These are phyloP conservation scores for Tylopilus cervinicoccineus DNA, from an alignment of 768 basidiomycete species.

Conservation along the genomic window DNA sequence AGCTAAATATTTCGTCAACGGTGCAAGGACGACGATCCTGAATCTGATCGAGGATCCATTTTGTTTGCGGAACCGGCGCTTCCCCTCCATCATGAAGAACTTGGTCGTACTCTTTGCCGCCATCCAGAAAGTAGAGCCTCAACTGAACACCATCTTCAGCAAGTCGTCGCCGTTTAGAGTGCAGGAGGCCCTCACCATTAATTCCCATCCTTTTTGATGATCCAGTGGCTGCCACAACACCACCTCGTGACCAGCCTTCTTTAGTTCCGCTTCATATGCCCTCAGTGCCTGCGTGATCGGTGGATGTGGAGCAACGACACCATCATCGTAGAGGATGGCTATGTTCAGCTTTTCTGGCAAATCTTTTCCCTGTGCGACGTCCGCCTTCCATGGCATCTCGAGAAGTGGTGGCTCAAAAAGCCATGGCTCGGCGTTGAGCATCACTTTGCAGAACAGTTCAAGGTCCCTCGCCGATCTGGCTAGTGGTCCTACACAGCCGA, in stretches of 20 bases:
- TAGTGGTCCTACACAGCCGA: conserved; percentile 48
- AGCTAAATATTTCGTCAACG: conserved; percentile 40
- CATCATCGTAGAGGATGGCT: conserved; percentile 49
- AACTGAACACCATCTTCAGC: conserved; percentile 28
- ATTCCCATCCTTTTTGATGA: conserved; percentile 43
- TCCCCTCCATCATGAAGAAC: conserved; percentile 34
- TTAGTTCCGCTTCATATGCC: conserved; percentile 35
- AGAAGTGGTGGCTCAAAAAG: conserved; percentile 42
- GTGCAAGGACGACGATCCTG: conserved; percentile 35
- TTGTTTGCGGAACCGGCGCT: conserved; percentile 37
- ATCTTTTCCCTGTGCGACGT: conserved; percentile 34
- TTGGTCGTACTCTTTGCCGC: conserved; percentile 42
- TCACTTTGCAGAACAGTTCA: conserved; percentile 43
- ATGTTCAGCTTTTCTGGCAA: conserved; percentile 41
- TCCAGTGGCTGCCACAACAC: conserved; percentile 44
- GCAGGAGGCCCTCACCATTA: conserved; percentile 34
- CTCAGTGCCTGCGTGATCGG: conserved; percentile 42
- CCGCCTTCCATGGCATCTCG: conserved; percentile 46
- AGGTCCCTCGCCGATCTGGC: conserved; percentile 47
- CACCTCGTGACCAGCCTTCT: conserved; percentile 49
- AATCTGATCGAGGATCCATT: conserved; percentile 43
- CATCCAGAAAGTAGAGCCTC: conserved; percentile 48
- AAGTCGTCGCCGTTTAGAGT: not conserved
- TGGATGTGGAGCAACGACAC: conserved; percentile 47
- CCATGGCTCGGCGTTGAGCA: conserved; percentile 48